These are phyloP conservation scores for Paraphysoderma sedebokerense DNA, from an alignment of 371 early-diverging fungal genomes.

Conservation along the genomic window DNA sequence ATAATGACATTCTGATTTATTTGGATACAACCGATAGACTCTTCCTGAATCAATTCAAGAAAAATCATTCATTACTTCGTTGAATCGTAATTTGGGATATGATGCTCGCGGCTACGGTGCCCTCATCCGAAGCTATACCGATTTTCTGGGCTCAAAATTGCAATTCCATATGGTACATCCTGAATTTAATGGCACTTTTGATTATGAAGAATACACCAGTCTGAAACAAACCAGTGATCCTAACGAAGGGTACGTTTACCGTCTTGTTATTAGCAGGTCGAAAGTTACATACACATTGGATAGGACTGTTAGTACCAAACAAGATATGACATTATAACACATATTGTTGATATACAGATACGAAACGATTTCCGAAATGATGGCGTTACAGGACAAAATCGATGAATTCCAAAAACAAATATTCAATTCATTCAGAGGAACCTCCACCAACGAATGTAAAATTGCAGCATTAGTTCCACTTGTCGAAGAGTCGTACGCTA, in stretches of 20 bases:
- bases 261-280: too few species aligned
- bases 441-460: conserved; percentile 82
- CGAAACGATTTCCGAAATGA: conserved; percentile 83
- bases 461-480: conserved; percentile 89
- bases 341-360: conserved; percentile 25
- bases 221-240: conserved; percentile 88
- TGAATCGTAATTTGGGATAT: neutral
- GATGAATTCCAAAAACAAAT: conserved; percentile 79
- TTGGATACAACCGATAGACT: neutral
- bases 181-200: conserved; percentile 86
- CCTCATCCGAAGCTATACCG: conserved; percentile 79
- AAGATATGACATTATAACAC: too few species aligned
- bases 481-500: conserved; percentile 87
- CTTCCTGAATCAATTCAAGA: conserved; percentile 2
- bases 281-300: too few species aligned
- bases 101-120: conserved; percentile 50
- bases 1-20: neutral
- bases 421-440: conserved; percentile 62
- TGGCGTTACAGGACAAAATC: conserved; percentile 75
- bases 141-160: conserved; percentile 74
- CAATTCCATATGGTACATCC: conserved; percentile 80
- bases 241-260: conserved; percentile 69
- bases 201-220: conserved; percentile 90
- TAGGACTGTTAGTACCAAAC: too few species aligned
- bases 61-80: neutral